These are phyloP conservation scores for Fusarium lyarnte DNA, from an alignment of 2,329 filamentous ascomycete species.

Conservation along the genomic window DNA sequence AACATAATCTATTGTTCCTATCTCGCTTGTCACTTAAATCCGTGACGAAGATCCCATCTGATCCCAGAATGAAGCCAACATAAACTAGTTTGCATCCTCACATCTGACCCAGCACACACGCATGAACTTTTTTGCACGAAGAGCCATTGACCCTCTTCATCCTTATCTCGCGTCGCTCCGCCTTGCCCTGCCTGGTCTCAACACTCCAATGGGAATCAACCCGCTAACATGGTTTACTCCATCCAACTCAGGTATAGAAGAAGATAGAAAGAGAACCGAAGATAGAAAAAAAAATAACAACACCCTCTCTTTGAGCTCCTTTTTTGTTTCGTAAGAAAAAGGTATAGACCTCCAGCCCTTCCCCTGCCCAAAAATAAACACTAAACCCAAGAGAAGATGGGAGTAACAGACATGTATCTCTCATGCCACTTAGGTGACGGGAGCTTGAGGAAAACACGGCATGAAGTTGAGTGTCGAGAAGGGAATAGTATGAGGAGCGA, in stretches of 20 bases:
- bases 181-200: conserved; percentile 4
- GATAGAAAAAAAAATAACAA: conserved; percentile 13
- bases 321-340: conserved; percentile 31
- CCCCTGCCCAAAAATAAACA: conserved; percentile 23
- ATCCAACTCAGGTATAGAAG: conserved; percentile 46
- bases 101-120: conserved; percentile 38
- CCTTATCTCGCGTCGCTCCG: conserved; percentile 6
- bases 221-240: conserved; percentile 36
- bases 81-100: conserved; percentile 32
- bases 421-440: conserved; percentile 16
- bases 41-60: conserved; percentile 39
- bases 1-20: conserved; percentile 45
- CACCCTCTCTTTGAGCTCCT: conserved; percentile 26
- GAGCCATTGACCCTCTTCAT: conserved; percentile 16
- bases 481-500: conserved; percentile 18
- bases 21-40: conserved; percentile 33
- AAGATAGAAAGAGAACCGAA: conserved; percentile 23
- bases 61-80: conserved; percentile 39
- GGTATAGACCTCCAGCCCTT: conserved; percentile 20
- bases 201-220: conserved; percentile 30
- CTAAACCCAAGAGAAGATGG: conserved; percentile 30
- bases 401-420: conserved; percentile 15
- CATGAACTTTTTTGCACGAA: conserved; percentile 19
- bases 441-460: conserved; percentile 14
- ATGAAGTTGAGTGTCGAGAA: conserved; percentile 12